Evolutionary conservation across 768 basidiomycete species (phyloP).

Genomic region (Pleurotus sapidus): DNA sequence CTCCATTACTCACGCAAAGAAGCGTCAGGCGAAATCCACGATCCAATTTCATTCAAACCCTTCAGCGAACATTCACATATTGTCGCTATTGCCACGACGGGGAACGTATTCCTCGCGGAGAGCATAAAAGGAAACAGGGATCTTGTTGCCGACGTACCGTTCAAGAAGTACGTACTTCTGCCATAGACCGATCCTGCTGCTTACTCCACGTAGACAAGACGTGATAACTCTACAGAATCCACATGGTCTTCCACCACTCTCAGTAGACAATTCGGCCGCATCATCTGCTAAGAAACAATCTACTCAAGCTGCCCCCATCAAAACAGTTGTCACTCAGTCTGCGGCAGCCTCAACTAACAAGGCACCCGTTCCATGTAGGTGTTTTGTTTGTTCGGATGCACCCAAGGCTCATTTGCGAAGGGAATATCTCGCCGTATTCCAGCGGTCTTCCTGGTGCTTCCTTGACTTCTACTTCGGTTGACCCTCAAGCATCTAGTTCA

Average conservation of each 20-base stretch:
- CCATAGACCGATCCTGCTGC: neutral
- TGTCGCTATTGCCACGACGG: constrained; percentile 84
- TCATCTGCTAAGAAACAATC: constrained; percentile 22
- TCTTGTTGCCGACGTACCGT: constrained; percentile 79
- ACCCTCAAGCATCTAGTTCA: constrained; percentile 49
- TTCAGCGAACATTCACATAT: constrained; percentile 97
- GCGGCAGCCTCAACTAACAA: constrained; percentile 36
- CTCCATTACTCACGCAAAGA: constrained; percentile 81
- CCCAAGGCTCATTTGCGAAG: constrained; percentile 31
- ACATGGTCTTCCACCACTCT: constrained; percentile 67
- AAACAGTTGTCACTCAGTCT: constrained; percentile 32
- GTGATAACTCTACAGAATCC: constrained; percentile 94
- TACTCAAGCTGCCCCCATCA: constrained; percentile 22
- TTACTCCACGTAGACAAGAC: constrained; percentile 56
- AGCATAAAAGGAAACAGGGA: constrained; percentile 86
- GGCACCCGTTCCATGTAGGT: constrained; percentile 64
- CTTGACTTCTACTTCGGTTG: constrained; percentile 88
- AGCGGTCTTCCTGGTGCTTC: constrained; percentile 90
- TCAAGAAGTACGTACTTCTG: constrained; percentile 63
- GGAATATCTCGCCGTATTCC: constrained; percentile 91
- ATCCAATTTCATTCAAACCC: constrained; percentile 97
- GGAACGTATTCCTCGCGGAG: constrained; percentile 92
- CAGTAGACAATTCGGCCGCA: constrained; percentile 29
- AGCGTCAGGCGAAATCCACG: constrained; percentile 83
- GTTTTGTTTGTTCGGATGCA: neutral